A percentile compares a stretch with the other conserved stretches of the same genome.
Conservation (phyloP, 305 asterid species). For the Fraxinus xanthoxyloides region DNA sequence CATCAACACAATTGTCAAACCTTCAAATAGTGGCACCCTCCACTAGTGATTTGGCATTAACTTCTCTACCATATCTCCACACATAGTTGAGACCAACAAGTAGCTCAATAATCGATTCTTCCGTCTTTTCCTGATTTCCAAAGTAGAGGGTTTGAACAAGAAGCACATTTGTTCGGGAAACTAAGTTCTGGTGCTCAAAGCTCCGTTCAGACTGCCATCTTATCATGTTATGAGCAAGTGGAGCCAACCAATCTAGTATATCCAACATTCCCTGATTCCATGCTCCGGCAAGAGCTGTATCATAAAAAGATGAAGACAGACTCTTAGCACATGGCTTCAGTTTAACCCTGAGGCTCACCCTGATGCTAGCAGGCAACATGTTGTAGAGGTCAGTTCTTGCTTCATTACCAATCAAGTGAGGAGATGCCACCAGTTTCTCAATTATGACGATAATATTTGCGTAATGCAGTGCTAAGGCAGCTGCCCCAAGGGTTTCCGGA, state of each 20-base stretch:
- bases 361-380: slow-evolving; percentile 76
- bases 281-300: slow-evolving; percentile 61
- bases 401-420: slow-evolving; percentile 83
- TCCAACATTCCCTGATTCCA: slow-evolving; percentile 72
- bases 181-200: slow-evolving; percentile 70
- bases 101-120: slow-evolving; percentile 65
- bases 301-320: slow-evolving; percentile 51
- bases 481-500: slow-evolving; percentile 75
- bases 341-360: slow-evolving; percentile 66
- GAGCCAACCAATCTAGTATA: slow-evolving; percentile 80
- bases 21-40: slow-evolving; percentile 56
- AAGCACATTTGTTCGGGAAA: slow-evolving; percentile 67
- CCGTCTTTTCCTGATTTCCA: slow-evolving; percentile 82
- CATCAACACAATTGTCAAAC: slow-evolving; percentile 51
- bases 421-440: slow-evolving; percentile 73
- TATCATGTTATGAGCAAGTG: slow-evolving; percentile 85
- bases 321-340: slow-evolving; percentile 64
- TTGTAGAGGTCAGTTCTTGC: slow-evolving; percentile 77
- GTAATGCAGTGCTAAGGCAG: slow-evolving; percentile 76
- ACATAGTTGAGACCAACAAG: slow-evolving; percentile 83
- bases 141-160: slow-evolving; percentile 83
- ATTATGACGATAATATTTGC: slow-evolving; percentile 72
- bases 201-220: slow-evolving; percentile 93
- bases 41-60: slow-evolving; percentile 55
- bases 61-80: slow-evolving; percentile 80